Base-by-base conservation (phyloP, 208 protist species). In the Jaenimonas drosophilae region DNA sequence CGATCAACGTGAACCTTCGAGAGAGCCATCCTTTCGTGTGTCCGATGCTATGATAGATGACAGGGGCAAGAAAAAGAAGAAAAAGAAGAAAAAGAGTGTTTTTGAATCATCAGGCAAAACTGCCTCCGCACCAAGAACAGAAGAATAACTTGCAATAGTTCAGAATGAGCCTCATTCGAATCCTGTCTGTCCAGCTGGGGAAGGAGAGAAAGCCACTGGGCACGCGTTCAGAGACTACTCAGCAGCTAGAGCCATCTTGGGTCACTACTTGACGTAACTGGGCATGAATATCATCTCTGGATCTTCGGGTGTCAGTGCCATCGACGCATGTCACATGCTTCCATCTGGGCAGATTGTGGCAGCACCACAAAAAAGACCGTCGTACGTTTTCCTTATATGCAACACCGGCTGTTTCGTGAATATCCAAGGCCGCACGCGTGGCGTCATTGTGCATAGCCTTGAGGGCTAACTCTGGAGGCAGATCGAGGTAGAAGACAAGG, bases 401-500 rank as follows among this genome's bases (percentile, higher is more conserved):
- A 1, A 30, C 26, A 4, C 75, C 52, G 0, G 86, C 86, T 2
- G 71, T 90, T 52, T 96, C 90, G 58, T 96, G 84, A 39, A 94
- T 94, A 53, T 96, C 90, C 2, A 96, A 70, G 21, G 59, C 58
- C 45, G 48, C 53, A 3, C 90, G 77, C 14, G 68, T 85, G 4
- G 41, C 20, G 56, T 96, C 90, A 3, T 38, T 27, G 45, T 69
- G 54, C 70, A 96, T 83, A 16, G 90, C 84, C 25, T 48, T 46
- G 4, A 89, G 43, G 0, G 89, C 89, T 3, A 52, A 57, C 6
- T 73, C 24, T 5, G 86, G 81, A 1, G 76, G 72, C 4, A 96
- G 54, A 40, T 96, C 82, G 20, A 96, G 59, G 54, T 92, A 96
- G 28, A 91, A 30, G 5, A 94, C 85, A 5, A 51, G n/a, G 39